These are phyloP conservation scores for Massarina eburnea DNA, from an alignment of 2,329 filamentous ascomycete species.

Conservation along the genomic window DNA sequence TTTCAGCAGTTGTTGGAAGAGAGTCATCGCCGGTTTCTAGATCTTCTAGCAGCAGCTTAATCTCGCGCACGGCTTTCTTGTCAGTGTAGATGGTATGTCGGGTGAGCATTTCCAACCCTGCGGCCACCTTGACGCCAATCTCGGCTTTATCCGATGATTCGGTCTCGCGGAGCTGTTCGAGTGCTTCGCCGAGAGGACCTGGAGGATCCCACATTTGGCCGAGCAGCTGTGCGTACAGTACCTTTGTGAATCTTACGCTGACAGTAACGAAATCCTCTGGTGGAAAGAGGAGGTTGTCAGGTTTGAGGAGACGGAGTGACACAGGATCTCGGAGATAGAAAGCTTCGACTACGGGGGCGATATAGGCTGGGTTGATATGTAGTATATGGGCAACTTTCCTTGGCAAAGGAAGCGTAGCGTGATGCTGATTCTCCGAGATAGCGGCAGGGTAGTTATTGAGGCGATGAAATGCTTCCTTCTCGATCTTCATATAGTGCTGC, in stretches of 20 bases:
- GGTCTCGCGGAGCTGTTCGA: slow-evolving; percentile 37
- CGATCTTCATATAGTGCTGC: slow-evolving; percentile 71
- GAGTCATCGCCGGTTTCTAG: slow-evolving; percentile 68
- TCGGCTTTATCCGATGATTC: slow-evolving; percentile 53
- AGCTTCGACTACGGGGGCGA: slow-evolving; percentile 82
- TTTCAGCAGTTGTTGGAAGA: slow-evolving; percentile 74
- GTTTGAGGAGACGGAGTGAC: slow-evolving; percentile 67
- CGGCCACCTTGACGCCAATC: slow-evolving; percentile 84
- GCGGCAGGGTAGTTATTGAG: slow-evolving; percentile 79
- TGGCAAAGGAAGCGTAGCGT: slow-evolving; percentile 72
- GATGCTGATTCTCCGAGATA: slow-evolving; percentile 74
- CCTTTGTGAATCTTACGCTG: slow-evolving; percentile 80
- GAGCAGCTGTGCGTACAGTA: slow-evolving; percentile 86
- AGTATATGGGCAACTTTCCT: slow-evolving; percentile 80
- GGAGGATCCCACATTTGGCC: slow-evolving; percentile 77
- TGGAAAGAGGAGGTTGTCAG: slow-evolving; percentile 64
- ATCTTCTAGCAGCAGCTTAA: slow-evolving; percentile 75
- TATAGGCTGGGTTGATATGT: slow-evolving; percentile 70
- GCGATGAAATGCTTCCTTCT: slow-evolving; percentile 89
- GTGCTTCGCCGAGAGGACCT: slow-evolving; percentile 55
- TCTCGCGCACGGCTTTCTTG: slow-evolving; percentile 70
- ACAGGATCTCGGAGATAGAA: slow-evolving; percentile 90
- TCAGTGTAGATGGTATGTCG: slow-evolving; percentile 67
- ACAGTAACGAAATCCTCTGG: slow-evolving; percentile 78
- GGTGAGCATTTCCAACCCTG: slow-evolving; percentile 87